A percentile compares a stretch with the other conserved stretches of the same genome.
Conservation (phyloP, 306 rosid species). For the Argentina anserina region DNA sequence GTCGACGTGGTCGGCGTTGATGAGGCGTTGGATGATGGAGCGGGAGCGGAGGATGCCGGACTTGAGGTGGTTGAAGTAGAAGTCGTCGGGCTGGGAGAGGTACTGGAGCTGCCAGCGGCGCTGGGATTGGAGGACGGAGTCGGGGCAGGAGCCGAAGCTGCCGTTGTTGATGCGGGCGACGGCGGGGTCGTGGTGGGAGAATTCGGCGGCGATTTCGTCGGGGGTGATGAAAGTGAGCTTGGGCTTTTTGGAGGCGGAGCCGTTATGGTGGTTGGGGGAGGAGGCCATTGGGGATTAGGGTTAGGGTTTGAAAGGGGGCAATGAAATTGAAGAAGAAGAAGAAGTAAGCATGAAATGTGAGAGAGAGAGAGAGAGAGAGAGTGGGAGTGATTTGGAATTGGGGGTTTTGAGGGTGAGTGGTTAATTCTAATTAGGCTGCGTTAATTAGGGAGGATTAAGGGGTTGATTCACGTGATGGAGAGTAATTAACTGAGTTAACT, state of each 20-base stretch:
- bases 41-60: slow-evolving; percentile 54
- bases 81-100: slow-evolving; percentile 78
- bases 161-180: slow-evolving; percentile 95
- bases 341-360: background rate
- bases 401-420: background rate
- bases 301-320: background rate
- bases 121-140: slow-evolving; percentile 62
- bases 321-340: background rate
- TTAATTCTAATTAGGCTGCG: background rate
- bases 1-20: slow-evolving; percentile 69
- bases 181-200: slow-evolving; percentile 66
- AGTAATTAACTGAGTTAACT: background rate
- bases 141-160: slow-evolving; percentile 80
- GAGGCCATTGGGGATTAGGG: slow-evolving; percentile 18
- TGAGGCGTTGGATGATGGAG: slow-evolving; percentile 49
- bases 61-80: slow-evolving; percentile 72
- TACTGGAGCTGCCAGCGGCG: slow-evolving; percentile 44
- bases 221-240: slow-evolving; percentile 45
- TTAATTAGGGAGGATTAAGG: too few species aligned
- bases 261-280: slow-evolving; percentile 34
- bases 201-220: slow-evolving; percentile 57
- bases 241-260: slow-evolving; percentile 63
- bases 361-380: background rate
- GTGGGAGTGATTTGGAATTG: background rate
- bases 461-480: background rate